Percentiles rank a stretch among this genome's conserved stretches.
These are phyloP conservation scores for Quercus phellos DNA, from an alignment of 331 rosid genomes.

Conservation along the genomic window DNA sequence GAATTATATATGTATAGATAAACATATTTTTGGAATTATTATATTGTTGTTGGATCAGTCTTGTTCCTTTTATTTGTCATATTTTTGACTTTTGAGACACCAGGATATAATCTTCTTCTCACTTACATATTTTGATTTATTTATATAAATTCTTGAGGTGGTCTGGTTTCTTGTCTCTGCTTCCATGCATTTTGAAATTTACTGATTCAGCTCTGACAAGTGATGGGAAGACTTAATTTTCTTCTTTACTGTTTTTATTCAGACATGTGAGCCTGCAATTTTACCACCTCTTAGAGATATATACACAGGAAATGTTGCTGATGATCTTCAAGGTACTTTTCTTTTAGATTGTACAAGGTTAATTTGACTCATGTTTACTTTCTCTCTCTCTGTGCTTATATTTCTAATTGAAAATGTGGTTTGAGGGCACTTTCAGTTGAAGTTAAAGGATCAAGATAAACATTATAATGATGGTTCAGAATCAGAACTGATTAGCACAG, in stretches of 20 bases:
- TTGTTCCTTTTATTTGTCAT: neutral
- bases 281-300: slow-evolving; percentile 81
- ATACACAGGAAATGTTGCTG: slow-evolving; percentile 63
- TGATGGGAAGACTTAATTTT: neutral
- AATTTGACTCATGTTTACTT: neutral
- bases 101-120: neutral
- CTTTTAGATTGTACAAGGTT: slow-evolving; percentile 5
- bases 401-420: neutral
- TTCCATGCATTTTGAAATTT: neutral
- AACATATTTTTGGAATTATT: neutral
- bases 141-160: neutral
- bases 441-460: neutral
- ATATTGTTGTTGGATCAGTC: neutral
- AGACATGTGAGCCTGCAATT: slow-evolving; percentile 92
- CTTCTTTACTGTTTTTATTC: slow-evolving; percentile 25
- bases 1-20: neutral
- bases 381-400: neutral
- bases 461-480: neutral
- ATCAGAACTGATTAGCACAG: neutral
- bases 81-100: neutral
- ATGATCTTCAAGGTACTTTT: slow-evolving; percentile 69
- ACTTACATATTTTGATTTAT: neutral
- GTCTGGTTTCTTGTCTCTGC: neutral
- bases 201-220: neutral
- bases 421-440: neutral